Base-by-base conservation (phyloP, 768 basidiomycete species). In the Chiua virens region DNA sequence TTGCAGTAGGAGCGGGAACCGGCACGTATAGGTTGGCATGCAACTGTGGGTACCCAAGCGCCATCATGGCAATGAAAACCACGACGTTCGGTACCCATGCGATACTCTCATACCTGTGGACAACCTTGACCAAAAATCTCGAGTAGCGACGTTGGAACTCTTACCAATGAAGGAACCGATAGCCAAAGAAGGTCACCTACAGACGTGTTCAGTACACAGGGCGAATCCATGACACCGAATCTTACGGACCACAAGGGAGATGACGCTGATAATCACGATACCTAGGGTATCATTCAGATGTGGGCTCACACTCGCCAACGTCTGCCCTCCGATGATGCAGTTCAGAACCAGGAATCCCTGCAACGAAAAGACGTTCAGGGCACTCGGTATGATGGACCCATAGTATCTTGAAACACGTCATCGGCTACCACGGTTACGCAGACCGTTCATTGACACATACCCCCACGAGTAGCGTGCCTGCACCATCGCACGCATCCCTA, bases 21-120 rank as follows among this genome's bases (percentile, higher is more conserved):
- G 74, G 73, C 5, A 75, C 50, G 5, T 40, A 49, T 37, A 64
- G 76, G 42, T 73, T 80, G 21, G 55, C 58, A 13, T 67, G 70
- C 20, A 93, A 68, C 52, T 89, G 77, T 45, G 87, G 84, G 1
- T 84, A 89, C 0, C 87, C 82, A 18, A 88, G 69, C 1, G 83
- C 87, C 1, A 87, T 64, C 30, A 81, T 82, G 41, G 87, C 74
- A 27, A 90, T 64, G 64, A 85, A 91, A 8, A 82, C 77, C 42
- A 92, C 65, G 15, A 87, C 62, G 21, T 86, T 79, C 0, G 91
- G 91, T n/a, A 92, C 70, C 89, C 90, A 92, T 1, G 83, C 79
- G 6, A 87, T 47, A 11, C 80, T 77, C 63, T 90, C 90, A 57
- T 87, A 92, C 85, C 87, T 74, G 72, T 44, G 18, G 10, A 10